Evolutionary conservation across 176 grass and related monocot genomes (phyloP).

Genomic region (Zoysia pacifica): DNA sequence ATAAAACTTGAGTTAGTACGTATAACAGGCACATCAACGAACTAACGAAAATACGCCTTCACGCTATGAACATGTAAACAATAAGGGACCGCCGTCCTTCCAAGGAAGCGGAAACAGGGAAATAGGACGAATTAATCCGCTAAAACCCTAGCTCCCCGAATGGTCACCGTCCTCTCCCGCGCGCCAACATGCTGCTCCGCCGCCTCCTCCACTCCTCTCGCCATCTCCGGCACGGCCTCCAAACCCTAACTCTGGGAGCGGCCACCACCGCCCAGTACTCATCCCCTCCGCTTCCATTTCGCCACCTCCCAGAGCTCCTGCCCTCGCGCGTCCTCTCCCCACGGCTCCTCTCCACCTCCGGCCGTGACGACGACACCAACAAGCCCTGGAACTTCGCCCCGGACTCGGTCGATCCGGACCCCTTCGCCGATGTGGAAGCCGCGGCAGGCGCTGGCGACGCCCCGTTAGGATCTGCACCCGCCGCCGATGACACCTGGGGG

Average conservation of each 20-base stretch:
- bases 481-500: slow-evolving; percentile 32
- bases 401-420: slow-evolving; percentile 44
- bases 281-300: slow-evolving; percentile 10
- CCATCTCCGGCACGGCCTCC: slow-evolving; percentile 46
- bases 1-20: too few species aligned
- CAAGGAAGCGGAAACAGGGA: background rate
- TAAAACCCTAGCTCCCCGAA: slow-evolving; percentile 64
- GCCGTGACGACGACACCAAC: slow-evolving; percentile 48
- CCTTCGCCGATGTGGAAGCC: slow-evolving; percentile 41
- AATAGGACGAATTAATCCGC: slow-evolving; percentile 34
- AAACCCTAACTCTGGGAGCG: slow-evolving; percentile 18
- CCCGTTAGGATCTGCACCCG: slow-evolving; percentile 29
- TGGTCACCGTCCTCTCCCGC: slow-evolving; percentile 40
- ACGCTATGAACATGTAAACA: too few species aligned
- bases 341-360: slow-evolving; percentile 56
- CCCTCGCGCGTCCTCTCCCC: slow-evolving; percentile 31
- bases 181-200: slow-evolving; percentile 66
- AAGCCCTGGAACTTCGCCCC: slow-evolving; percentile 46
- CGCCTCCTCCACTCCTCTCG: slow-evolving; percentile 49
- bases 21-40: too few species aligned
- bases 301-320: slow-evolving; percentile 13
- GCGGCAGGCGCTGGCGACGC: slow-evolving; percentile 24
- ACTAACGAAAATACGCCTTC: too few species aligned
- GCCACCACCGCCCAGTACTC: background rate
- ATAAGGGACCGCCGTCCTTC: background rate